A percentile compares a stretch with the other conserved stretches of the same genome.
Evolutionary conservation across 139 green algal species (phyloP).

Genomic region (Volvox reticuliferus): DNA sequence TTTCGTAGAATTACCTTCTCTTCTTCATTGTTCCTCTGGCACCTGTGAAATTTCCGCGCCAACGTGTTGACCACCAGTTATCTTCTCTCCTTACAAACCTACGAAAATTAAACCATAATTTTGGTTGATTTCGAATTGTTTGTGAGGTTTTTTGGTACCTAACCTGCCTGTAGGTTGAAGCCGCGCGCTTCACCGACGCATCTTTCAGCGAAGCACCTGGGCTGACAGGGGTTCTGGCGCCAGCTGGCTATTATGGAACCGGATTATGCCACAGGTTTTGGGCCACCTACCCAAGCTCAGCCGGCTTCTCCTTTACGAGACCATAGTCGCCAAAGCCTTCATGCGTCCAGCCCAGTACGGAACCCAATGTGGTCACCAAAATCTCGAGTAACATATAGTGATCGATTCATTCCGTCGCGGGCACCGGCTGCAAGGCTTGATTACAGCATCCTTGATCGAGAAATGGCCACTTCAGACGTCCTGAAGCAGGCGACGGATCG

Average conservation of each 20-base stretch:
- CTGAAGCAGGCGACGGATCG: slow-evolving; percentile 54
- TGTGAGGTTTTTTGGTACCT: too few species aligned
- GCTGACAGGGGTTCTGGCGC: too few species aligned
- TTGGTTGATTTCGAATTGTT: too few species aligned
- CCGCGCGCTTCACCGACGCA: too few species aligned
- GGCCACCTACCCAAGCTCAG: background rate
- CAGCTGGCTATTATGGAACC: slow-evolving; percentile 25
- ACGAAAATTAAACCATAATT: too few species aligned
- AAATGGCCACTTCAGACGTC: slow-evolving; percentile 69
- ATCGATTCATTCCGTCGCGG: slow-evolving; percentile 89
- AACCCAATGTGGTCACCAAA: slow-evolving; percentile 37
- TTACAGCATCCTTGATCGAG: slow-evolving; percentile 82
- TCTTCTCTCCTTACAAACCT: too few species aligned
- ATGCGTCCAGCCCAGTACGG: slow-evolving; percentile 22
- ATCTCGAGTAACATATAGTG: slow-evolving; percentile 76
- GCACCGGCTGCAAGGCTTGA: slow-evolving; percentile 75
- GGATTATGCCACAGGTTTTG: slow-evolving; percentile 6
- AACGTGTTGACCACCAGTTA: too few species aligned
- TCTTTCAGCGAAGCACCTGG: too few species aligned
- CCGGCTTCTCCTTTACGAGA: slow-evolving; percentile 6
- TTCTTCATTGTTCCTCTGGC: too few species aligned
- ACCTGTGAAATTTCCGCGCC: too few species aligned
- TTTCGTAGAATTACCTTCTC: too few species aligned
- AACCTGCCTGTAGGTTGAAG: too few species aligned
- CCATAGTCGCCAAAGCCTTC: background rate